Conservation (phyloP, 2,329 filamentous ascomycete genomes). For the Didymella arachidicola region DNA sequence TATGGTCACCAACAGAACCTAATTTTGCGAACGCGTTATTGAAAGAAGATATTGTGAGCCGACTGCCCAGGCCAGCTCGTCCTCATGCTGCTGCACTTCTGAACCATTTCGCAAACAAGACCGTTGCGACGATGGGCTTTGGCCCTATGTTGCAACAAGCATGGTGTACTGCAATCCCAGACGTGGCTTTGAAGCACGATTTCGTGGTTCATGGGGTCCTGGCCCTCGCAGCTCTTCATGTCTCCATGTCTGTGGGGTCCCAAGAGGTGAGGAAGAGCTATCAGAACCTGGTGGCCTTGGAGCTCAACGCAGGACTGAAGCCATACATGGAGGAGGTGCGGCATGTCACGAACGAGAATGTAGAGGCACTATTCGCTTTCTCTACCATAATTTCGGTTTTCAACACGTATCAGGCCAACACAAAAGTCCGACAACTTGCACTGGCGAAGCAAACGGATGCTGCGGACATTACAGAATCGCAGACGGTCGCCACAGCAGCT, state of each 20-base stretch:
- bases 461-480: neutral
- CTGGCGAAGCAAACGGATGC: neutral
- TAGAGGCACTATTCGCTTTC: conserved; percentile 50
- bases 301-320: conserved; percentile 36
- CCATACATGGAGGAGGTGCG: conserved; percentile 32
- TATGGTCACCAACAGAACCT: conserved; percentile 14
- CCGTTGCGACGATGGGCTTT: conserved; percentile 31
- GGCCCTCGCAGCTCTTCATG: conserved; percentile 55
- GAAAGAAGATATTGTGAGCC: conserved; percentile 21
- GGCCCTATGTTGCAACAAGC: conserved; percentile 21
- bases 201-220: conserved; percentile 56
- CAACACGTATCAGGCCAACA: conserved; percentile 24
- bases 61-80: conserved; percentile 21
- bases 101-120: conserved; percentile 33
- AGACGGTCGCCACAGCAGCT: neutral
- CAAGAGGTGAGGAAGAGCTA: conserved; percentile 24
- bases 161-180: conserved; percentile 38
- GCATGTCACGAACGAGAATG: conserved; percentile 50
- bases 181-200: conserved; percentile 47
- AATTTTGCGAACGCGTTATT: conserved; percentile 23
- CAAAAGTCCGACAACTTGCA: conserved; percentile 13
- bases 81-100: conserved; percentile 29
- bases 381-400: conserved; percentile 29
- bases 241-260: conserved; percentile 42
- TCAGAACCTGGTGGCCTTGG: conserved; percentile 30